Conservation (phyloP, 192 early-diverging fungal species). For the Paraglomus brasilianum region DNA sequence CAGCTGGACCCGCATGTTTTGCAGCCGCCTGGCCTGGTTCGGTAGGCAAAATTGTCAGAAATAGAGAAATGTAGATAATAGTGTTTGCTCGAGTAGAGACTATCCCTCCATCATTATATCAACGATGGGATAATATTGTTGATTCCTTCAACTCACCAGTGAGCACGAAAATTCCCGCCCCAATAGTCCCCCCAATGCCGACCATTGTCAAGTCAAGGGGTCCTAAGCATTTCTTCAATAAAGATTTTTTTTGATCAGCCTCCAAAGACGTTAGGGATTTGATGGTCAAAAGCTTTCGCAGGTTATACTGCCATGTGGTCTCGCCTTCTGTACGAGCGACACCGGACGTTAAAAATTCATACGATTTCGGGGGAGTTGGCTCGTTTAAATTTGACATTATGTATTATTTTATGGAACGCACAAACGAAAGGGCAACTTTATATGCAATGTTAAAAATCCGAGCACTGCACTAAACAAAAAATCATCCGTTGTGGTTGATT, state of each 20-base stretch:
- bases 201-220: slow-evolving; percentile 62
- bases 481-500: too few relatives aligned
- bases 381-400: too few relatives aligned
- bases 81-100: too few relatives aligned
- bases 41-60: slow-evolving; percentile 1
- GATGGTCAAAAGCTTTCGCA: slow-evolving; percentile 26
- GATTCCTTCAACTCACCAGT: slow-evolving; percentile 42
- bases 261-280: slow-evolving; percentile 36
- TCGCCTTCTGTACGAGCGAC: background rate
- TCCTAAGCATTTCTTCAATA: slow-evolving; percentile 54
- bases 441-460: too few relatives aligned
- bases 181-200: slow-evolving; percentile 77
- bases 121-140: too few relatives aligned
- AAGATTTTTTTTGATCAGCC: slow-evolving; percentile 41
- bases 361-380: background rate
- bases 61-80: too few relatives aligned
- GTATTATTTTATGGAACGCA: too few relatives aligned
- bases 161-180: slow-evolving; percentile 81
- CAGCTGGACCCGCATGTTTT: slow-evolving; percentile 76
- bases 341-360: slow-evolving; percentile 28
- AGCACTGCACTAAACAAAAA: too few relatives aligned
- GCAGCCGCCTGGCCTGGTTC: slow-evolving; percentile 64
- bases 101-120: too few relatives aligned
- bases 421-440: too few relatives aligned
- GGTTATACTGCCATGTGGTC: slow-evolving; percentile 6